A percentile compares a stretch with the other conserved stretches of the same genome.
Conservation (phyloP, 257 asterid species). For the Rhazya stricta region DNA sequence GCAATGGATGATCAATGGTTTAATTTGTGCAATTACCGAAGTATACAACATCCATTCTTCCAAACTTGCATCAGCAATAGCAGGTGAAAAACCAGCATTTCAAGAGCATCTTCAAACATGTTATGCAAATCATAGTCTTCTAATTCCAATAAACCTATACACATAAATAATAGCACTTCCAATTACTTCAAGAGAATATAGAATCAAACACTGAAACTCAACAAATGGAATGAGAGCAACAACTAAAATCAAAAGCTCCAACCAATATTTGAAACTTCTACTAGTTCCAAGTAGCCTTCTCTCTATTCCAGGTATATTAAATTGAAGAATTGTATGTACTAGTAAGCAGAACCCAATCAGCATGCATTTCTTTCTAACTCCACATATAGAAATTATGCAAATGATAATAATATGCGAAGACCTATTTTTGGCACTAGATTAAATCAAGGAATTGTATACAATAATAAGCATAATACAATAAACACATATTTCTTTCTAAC, state of each 20-base stretch:
- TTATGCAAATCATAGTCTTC: not conserved
- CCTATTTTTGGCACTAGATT: not conserved
- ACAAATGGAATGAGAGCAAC: not conserved
- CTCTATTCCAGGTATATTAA: not conserved
- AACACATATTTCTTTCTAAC: too few relatives aligned
- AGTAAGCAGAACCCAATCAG: not conserved
- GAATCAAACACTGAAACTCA: not conserved
- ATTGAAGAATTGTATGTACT: not conserved
- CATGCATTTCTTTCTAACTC: not conserved
- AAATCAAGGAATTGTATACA: too few relatives aligned
- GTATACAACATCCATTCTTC: not conserved
- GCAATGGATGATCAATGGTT: conserved; percentile 10
- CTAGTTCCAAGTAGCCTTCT: not conserved
- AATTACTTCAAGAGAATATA: not conserved
- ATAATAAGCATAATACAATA: too few relatives aligned
- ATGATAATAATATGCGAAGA: not conserved
- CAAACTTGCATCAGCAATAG: conserved; percentile 11
- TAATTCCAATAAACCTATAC: too few relatives aligned
- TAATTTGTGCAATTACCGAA: conserved; percentile 1
- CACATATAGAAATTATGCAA: not conserved
- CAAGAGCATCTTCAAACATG: not conserved
- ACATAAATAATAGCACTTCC: not conserved
- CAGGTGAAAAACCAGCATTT: not conserved
- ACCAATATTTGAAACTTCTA: not conserved
- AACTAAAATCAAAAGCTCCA: not conserved